These are phyloP conservation scores for Xerocomellus amylosporus DNA, from an alignment of 768 basidiomycete species.

Conservation along the genomic window DNA sequence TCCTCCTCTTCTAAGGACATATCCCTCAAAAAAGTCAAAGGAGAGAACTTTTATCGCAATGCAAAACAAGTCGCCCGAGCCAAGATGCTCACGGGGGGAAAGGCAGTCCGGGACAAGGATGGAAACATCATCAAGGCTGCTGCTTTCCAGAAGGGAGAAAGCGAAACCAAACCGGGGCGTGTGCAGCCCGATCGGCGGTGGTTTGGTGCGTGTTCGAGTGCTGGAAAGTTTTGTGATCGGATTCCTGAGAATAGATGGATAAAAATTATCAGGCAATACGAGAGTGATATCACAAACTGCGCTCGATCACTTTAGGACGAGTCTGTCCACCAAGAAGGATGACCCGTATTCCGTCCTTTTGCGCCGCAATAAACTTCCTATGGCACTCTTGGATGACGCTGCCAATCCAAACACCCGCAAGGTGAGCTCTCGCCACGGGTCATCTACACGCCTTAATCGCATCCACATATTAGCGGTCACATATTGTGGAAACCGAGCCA, in stretches of 20 bases:
- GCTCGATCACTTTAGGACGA: constrained; percentile 93
- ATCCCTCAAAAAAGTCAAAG: constrained; percentile 71
- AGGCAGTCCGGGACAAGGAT: constrained; percentile 84
- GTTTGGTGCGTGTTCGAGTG: constrained; percentile 71
- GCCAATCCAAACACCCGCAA: constrained; percentile 77
- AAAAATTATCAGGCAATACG: constrained; percentile 74
- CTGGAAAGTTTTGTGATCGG: neutral
- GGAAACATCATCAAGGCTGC: constrained; percentile 94
- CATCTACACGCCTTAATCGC: neutral
- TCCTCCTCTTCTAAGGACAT: constrained; percentile 49
- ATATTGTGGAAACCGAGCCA: constrained; percentile 95
- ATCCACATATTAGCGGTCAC: constrained; percentile 60
- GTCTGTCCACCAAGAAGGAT: constrained; percentile 76
- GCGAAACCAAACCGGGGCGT: constrained; percentile 83
- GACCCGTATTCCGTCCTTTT: constrained; percentile 96
- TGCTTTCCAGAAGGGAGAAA: constrained; percentile 94
- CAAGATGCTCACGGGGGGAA: constrained; percentile 92
- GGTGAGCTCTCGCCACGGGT: constrained; percentile 37
- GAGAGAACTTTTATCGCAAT: constrained; percentile 98
- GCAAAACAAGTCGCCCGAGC: constrained; percentile 81
- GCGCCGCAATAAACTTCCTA: constrained; percentile 92
- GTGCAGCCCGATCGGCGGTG: constrained; percentile 95
- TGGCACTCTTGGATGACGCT: constrained; percentile 92
- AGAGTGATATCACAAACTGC: constrained; percentile 96
- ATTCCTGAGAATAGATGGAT: constrained; percentile 6